These are phyloP conservation scores for Pyrus hybrid DNA, from an alignment of 331 rosid genomes.

Conservation along the genomic window DNA sequence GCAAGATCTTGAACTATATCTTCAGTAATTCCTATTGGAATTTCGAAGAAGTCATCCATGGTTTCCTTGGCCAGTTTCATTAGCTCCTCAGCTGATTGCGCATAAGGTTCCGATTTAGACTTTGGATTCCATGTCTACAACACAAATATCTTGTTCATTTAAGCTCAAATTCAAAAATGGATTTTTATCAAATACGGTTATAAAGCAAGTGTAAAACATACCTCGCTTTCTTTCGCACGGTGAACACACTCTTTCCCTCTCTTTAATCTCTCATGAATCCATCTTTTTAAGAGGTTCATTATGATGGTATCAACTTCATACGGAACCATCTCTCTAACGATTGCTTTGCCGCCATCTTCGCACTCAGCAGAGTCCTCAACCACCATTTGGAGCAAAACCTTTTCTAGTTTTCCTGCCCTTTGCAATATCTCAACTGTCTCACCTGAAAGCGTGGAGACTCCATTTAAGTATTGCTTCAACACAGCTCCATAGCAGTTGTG, in stretches of 20 bases:
- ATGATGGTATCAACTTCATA: constrained; percentile 77
- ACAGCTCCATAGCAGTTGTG: constrained; percentile 80
- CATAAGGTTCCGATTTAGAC: constrained; percentile 77
- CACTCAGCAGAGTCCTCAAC: constrained; percentile 71
- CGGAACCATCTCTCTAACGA: constrained; percentile 74
- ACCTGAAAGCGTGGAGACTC: constrained; percentile 37
- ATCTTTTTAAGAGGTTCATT: constrained; percentile 50
- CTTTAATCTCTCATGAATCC: constrained; percentile 56
- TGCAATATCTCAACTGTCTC: constrained; percentile 59
- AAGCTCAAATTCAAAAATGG: neutral
- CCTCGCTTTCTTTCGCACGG: constrained; percentile 78
- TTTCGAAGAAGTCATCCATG: constrained; percentile 61
- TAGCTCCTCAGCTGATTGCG: constrained; percentile 65
- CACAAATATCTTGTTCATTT: neutral
- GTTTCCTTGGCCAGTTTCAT: constrained; percentile 44
- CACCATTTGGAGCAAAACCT: constrained; percentile 71
- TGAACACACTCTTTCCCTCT: constrained; percentile 41
- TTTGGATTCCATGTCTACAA: constrained; percentile 95
- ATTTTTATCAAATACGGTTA: neutral
- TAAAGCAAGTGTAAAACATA: constrained; percentile 13
- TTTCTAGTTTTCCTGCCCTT: constrained; percentile 73
- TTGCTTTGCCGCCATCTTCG: constrained; percentile 56
- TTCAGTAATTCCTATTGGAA: constrained; percentile 71
- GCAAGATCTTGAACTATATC: constrained; percentile 68
- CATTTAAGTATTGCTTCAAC: constrained; percentile 63